A percentile compares a stretch with the other conserved stretches of the same genome.
These are phyloP conservation scores for Kingdonia uniflora DNA, from an alignment of 164 flowering plant genomes.

Conservation along the genomic window DNA sequence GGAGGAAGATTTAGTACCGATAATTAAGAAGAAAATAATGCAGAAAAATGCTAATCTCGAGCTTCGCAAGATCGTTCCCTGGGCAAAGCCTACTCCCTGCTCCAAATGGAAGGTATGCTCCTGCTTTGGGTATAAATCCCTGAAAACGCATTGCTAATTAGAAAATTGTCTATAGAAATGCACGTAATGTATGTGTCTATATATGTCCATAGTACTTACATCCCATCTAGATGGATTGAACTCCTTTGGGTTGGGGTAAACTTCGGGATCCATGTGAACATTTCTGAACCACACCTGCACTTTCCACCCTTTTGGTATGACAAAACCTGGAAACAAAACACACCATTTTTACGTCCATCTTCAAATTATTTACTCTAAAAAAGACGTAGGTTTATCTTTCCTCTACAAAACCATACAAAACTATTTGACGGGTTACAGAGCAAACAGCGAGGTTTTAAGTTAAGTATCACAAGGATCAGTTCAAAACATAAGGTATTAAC, in stretches of 20 bases:
- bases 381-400: too few species aligned
- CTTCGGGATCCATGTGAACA: slow-evolving; percentile 65
- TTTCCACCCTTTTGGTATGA: slow-evolving; percentile 80
- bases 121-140: slow-evolving; percentile 51
- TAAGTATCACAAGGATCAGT: too few species aligned
- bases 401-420: too few species aligned
- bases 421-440: too few species aligned
- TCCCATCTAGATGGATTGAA: slow-evolving; percentile 92
- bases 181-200: background rate
- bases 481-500: too few species aligned
- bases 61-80: slow-evolving; percentile 89
- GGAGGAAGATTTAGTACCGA: background rate
- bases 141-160: slow-evolving; percentile 11
- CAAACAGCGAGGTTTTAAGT: too few species aligned
- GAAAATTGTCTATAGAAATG: background rate
- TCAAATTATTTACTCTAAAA: background rate
- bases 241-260: slow-evolving; percentile 47
- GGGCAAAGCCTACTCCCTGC: slow-evolving; percentile 77
- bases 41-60: slow-evolving; percentile 68
- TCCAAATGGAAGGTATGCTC: slow-evolving; percentile 73
- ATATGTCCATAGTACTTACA: slow-evolving; percentile 32
- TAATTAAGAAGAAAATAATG: slow-evolving; percentile 45
- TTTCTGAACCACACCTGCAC: slow-evolving; percentile 70
- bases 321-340: slow-evolving; percentile 31
- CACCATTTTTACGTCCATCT: background rate